Percentiles rank a stretch among this genome's conserved stretches.
Conservation (phyloP, 208 protist species). For the Trypanosoma avium region DNA sequence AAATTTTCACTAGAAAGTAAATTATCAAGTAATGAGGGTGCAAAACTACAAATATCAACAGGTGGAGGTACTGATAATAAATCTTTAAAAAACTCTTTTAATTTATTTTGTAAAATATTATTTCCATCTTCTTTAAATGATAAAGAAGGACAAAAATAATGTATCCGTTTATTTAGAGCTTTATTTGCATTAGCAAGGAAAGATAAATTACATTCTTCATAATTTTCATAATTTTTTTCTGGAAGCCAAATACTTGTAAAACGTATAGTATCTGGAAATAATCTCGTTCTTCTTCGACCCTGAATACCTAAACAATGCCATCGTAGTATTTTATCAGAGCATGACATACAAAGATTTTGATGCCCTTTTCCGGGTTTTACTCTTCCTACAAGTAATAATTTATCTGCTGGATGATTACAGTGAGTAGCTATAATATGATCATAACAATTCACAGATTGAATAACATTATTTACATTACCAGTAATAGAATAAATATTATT, state of each 20-base stretch:
- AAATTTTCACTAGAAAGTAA: neutral
- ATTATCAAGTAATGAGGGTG: neutral
- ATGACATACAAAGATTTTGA: slow-evolving; percentile 86
- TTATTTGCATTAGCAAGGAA: neutral
- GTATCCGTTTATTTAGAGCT: slow-evolving; percentile 19
- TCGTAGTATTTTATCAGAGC: slow-evolving; percentile 87
- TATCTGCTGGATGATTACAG: slow-evolving; percentile 26
- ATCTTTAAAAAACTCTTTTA: too few species aligned
- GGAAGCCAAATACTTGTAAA: slow-evolving; percentile 42
- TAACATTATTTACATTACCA: neutral
- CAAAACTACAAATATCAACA: slow-evolving; percentile 21
- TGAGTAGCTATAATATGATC: slow-evolving; percentile 55
- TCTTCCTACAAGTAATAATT: slow-evolving; percentile 26
- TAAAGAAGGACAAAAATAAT: neutral
- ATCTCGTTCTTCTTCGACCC: slow-evolving; percentile 35
- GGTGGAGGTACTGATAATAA: neutral
- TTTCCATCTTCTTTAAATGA: neutral
- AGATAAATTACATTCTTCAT: neutral
- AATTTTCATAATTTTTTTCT: neutral
- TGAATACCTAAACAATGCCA: slow-evolving; percentile 78
- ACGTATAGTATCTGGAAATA: slow-evolving; percentile 48
- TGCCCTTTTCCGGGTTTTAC: slow-evolving; percentile 86
- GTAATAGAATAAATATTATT: slow-evolving; percentile 13
- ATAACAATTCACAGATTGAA: neutral
- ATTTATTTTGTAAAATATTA: too few species aligned